Conservation (phyloP, 140 eudicot genomes). For the Oenanthe javanica region DNA sequence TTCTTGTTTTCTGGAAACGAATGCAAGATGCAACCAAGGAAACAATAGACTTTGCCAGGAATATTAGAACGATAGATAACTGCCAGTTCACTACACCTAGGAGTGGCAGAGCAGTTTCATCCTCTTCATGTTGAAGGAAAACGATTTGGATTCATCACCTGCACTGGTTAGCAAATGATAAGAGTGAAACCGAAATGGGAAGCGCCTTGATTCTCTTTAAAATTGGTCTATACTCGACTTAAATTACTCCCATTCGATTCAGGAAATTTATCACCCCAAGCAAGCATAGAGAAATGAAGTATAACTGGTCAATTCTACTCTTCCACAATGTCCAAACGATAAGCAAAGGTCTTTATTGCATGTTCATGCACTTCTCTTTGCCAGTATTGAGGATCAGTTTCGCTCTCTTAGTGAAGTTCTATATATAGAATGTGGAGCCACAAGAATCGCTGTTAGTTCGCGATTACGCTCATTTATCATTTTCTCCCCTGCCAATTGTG, state of each 20-base stretch:
- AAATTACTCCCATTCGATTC: background rate
- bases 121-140: background rate
- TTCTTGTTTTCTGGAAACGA: background rate
- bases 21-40: background rate
- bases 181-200: background rate
- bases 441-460: too few relatives aligned
- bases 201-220: background rate
- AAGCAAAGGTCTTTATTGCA: too few relatives aligned
- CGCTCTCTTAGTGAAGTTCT: too few relatives aligned
- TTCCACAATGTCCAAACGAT: background rate
- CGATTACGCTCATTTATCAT: too few relatives aligned
- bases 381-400: too few relatives aligned
- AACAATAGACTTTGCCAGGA: background rate
- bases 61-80: background rate
- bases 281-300: background rate
- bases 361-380: too few relatives aligned
- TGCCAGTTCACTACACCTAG: background rate
- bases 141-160: background rate
- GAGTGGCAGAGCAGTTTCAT: background rate
- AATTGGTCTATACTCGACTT: background rate
- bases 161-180: background rate
- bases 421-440: too few relatives aligned
- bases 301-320: too few relatives aligned
- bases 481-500: background rate
- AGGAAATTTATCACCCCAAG: background rate